These are phyloP conservation scores for Rhododendron ferrugineum DNA, from an alignment of 148 eudicot species.

Conservation along the genomic window DNA sequence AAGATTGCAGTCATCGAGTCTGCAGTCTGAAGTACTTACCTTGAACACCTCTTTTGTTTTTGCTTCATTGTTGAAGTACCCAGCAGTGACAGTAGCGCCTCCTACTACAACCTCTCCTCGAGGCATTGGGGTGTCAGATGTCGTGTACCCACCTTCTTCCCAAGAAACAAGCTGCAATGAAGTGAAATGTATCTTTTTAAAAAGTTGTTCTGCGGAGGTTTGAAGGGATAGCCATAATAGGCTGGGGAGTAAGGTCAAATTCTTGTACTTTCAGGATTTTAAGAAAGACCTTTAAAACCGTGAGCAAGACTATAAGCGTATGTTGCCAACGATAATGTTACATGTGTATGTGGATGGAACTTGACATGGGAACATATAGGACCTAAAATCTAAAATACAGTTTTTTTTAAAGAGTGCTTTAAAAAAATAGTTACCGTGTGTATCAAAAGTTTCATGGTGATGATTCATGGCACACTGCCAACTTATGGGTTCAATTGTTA, in stretches of 20 bases:
- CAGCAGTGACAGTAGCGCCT: conserved; percentile 77
- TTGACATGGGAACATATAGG: neutral
- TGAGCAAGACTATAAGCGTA: neutral
- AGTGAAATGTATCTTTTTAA: conserved; percentile 5
- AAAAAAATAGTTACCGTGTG: neutral
- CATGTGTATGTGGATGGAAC: neutral
- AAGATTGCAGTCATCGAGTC: neutral
- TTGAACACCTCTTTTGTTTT: conserved; percentile 85
- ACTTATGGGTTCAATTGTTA: neutral
- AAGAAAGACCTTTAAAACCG: neutral
- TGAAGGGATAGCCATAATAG: neutral
- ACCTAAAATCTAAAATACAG: neutral
- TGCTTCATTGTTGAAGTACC: conserved; percentile 72
- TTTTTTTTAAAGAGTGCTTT: neutral
- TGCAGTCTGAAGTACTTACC: conserved; percentile 30
- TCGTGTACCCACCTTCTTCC: conserved; percentile 89
- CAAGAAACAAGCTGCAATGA: conserved; percentile 86
- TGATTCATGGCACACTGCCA: neutral
- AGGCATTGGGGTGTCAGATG: conserved; percentile 86
- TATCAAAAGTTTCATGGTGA: neutral
- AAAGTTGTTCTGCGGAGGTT: neutral
- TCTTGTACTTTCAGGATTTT: neutral
- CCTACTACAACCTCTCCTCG: conserved; percentile 93
- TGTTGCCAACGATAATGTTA: neutral
- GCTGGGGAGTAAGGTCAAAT: neutral